These are phyloP conservation scores for Kuraishia floccosa DNA, from an alignment of 805 yeast species.

Conservation along the genomic window DNA sequence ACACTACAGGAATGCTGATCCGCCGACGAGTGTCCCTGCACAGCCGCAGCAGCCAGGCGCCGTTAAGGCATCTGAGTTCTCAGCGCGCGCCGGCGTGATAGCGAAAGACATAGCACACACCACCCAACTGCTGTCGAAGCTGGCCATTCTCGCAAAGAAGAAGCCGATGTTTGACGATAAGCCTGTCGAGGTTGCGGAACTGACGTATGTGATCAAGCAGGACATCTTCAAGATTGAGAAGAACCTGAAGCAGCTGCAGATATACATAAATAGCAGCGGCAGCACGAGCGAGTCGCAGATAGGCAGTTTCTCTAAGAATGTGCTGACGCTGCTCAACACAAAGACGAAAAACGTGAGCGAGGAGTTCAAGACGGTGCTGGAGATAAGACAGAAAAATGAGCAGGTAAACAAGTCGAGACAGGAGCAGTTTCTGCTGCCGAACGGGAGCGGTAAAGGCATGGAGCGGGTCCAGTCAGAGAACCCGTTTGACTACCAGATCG, in stretches of 20 bases:
- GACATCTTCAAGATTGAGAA: conserved; percentile 77
- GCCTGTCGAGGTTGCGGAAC: conserved; percentile 87
- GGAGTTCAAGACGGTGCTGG: conserved; percentile 83
- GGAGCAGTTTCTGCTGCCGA: conserved; percentile 55
- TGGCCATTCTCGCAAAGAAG: conserved; percentile 77
- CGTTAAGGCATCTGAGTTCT: conserved; percentile 62
- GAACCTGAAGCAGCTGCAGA: conserved; percentile 50
- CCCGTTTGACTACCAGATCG: conserved; percentile 16
- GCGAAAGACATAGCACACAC: conserved; percentile 86
- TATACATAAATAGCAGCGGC: conserved; percentile 24
- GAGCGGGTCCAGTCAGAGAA: conserved; percentile 21
- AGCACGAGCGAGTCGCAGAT: conserved; percentile 46
- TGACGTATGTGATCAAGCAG: conserved; percentile 81
- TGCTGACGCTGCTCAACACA: conserved; percentile 76
- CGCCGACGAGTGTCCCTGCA: conserved; percentile 1
- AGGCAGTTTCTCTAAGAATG: conserved; percentile 70
- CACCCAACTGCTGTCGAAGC: conserved; percentile 66
- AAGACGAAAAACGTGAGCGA: conserved; percentile 89
- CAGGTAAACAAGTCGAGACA: conserved; percentile 70
- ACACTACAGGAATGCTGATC: conserved; percentile 19
- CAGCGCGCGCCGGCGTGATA: conserved; percentile 61
- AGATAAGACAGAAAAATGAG: conserved; percentile 76
- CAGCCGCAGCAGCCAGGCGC: too few species aligned
- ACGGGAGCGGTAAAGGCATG: conserved; percentile 14
- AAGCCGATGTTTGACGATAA: conserved; percentile 90